phyloP scores from a whole-genome alignment of 352 stramenopile species.

The Thraustochytrium striatum region DNA sequence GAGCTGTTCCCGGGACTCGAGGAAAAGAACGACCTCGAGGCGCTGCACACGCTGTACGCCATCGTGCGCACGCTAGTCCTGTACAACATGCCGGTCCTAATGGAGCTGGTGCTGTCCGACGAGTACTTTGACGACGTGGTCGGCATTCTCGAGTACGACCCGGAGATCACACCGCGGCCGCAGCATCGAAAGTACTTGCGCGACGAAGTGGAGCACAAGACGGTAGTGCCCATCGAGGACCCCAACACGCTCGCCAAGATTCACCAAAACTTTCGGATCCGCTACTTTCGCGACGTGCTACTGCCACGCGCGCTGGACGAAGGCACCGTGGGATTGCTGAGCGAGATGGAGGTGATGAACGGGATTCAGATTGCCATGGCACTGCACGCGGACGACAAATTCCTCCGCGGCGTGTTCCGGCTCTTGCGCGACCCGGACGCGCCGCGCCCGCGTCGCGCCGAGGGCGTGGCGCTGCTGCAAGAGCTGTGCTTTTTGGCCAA shows the following conservation, averaged over 20 bases:
- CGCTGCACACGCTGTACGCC: slow-evolving; percentile 42
- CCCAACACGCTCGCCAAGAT: slow-evolving; percentile 55
- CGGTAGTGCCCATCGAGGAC: slow-evolving; percentile 56
- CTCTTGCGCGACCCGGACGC: background rate
- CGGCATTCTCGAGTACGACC: slow-evolving; percentile 55
- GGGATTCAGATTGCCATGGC: slow-evolving; percentile 49
- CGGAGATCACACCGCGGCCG: slow-evolving; percentile 53
- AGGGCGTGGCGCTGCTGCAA: slow-evolving; percentile 53
- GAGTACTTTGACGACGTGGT: slow-evolving; percentile 55
- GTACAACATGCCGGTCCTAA: slow-evolving; percentile 53
- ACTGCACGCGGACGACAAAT: slow-evolving; percentile 53
- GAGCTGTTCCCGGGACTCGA: slow-evolving; percentile 53
- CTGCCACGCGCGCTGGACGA: slow-evolving; percentile 58
- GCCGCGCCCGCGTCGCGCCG: slow-evolving; percentile 5
- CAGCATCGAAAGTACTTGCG: slow-evolving; percentile 56
- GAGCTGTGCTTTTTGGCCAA: slow-evolving; percentile 57
- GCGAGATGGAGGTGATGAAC: slow-evolving; percentile 43
- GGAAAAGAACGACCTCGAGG: background rate
- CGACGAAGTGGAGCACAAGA: slow-evolving; percentile 47
- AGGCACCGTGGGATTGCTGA: slow-evolving; percentile 28
- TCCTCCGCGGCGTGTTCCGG: slow-evolving; percentile 51
- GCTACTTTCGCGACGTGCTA: slow-evolving; percentile 55
- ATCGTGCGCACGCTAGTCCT: slow-evolving; percentile 55
- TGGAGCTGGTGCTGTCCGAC: slow-evolving; percentile 55
- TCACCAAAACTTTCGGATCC: slow-evolving; percentile 58